A percentile compares a stretch with the other conserved stretches of the same genome.
Evolutionary conservation across 225 moss, liverwort and hornwort genomes (phyloP).

Genomic region (Physcomitrellopsis africana): DNA sequence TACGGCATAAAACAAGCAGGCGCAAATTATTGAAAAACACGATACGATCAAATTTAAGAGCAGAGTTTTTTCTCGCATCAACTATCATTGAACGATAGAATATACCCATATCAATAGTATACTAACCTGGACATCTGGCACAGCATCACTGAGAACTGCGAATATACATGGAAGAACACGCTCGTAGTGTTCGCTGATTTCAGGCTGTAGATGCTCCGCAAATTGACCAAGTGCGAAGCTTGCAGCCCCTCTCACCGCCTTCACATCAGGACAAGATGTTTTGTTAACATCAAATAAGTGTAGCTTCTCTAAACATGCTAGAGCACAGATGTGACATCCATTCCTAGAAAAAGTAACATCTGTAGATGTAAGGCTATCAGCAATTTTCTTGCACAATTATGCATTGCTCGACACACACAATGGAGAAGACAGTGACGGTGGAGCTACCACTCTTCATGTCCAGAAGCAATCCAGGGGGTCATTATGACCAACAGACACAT

Average conservation of each 20-base stretch:
- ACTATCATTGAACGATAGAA: too few relatives aligned
- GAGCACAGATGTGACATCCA: neutral
- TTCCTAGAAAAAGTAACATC: slow-evolving; percentile 15
- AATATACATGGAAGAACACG: slow-evolving; percentile 96
- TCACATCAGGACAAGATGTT: slow-evolving; percentile 25
- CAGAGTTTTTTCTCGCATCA: too few relatives aligned
- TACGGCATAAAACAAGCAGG: too few relatives aligned
- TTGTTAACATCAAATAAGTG: neutral
- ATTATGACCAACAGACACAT: neutral
- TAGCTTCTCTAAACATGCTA: neutral
- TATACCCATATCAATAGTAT: neutral
- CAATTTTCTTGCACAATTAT: neutral
- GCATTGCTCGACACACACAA: neutral
- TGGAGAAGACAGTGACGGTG: neutral
- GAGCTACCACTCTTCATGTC: neutral
- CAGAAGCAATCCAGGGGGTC: neutral
- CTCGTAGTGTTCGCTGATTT: slow-evolving; percentile 92
- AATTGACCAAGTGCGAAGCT: slow-evolving; percentile 98
- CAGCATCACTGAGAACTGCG: slow-evolving; percentile 80
- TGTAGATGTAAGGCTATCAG: slow-evolving; percentile 1
- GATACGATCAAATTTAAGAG: too few relatives aligned
- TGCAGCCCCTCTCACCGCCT: slow-evolving; percentile 89
- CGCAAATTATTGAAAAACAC: too few relatives aligned
- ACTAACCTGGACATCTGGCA: slow-evolving; percentile 89
- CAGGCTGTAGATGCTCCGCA: slow-evolving; percentile 97